These are phyloP conservation scores for Alternaria sp. DNA, from an alignment of 2,329 filamentous ascomycete species.

Conservation along the genomic window DNA sequence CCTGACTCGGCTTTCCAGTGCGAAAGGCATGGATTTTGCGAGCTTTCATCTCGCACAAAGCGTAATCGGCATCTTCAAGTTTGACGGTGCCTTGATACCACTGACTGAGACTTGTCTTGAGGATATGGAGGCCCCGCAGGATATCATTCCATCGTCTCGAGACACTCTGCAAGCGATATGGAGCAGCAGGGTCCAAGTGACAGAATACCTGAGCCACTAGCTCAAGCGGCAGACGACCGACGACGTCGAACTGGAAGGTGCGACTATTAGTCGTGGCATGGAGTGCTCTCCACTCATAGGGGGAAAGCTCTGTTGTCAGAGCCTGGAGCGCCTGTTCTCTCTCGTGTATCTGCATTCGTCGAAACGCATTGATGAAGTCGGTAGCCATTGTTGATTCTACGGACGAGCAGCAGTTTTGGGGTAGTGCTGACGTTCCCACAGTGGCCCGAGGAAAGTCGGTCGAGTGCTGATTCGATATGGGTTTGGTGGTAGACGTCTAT, in stretches of 20 bases:
- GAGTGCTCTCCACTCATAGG: constrained; percentile 45
- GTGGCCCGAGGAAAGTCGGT: constrained; percentile 14
- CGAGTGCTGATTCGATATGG: constrained; percentile 15
- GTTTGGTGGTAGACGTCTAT: constrained; percentile 12
- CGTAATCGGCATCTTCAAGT: constrained; percentile 26
- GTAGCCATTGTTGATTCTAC: constrained; percentile 14
- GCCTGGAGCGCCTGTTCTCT: constrained; percentile 36
- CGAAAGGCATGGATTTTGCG: constrained; percentile 38
- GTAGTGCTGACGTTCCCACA: constrained; percentile 1
- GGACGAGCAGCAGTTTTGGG: constrained; percentile 8
- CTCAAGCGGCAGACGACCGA: constrained; percentile 51
- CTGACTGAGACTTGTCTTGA: constrained; percentile 27
- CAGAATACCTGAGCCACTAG: constrained; percentile 48
- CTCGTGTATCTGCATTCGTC: constrained; percentile 21
- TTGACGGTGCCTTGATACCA: constrained; percentile 36
- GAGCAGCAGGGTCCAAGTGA: constrained; percentile 42
- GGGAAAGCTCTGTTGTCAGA: constrained; percentile 37
- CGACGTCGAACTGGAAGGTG: constrained; percentile 46
- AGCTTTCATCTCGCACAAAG: constrained; percentile 31
- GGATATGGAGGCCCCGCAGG: constrained; percentile 38
- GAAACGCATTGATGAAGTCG: constrained; percentile 32
- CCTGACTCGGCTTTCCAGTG: constrained; percentile 23
- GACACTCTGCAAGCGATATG: constrained; percentile 44
- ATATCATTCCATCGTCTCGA: constrained; percentile 45
- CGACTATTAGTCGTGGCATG: constrained; percentile 27